Base-by-base conservation (phyloP, 2,329 filamentous ascomycete species). In the Hymenoscyphus infarciens region DNA sequence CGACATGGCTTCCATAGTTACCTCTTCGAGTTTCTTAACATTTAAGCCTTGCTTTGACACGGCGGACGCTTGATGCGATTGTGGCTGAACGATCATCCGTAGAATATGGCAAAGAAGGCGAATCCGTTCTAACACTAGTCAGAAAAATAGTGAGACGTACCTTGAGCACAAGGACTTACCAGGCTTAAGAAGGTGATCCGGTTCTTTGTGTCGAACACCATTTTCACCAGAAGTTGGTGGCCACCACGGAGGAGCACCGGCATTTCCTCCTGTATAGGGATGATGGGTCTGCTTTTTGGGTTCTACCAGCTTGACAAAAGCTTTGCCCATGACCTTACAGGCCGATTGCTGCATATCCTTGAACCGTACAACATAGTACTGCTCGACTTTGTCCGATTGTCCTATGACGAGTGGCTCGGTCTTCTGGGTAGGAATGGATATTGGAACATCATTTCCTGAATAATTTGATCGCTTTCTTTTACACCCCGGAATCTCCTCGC, bases 261-360 rank as follows among this genome's bases (percentile, higher is more conserved):
- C 81, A 55, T 87, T 82, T 35, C 82, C 83, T n/a, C 81, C 80
- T 1, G 86, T 89, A 70, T 92, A 92, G 0, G 89, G 89, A 68
- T 89, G 86, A 19, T 84, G 87, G 0, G 87, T 87, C 74, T 91
- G 89, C 74, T 92, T 92, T 75, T 89, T 91, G 0, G 89, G 89
- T 69, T 90, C 88, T 1, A 92, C 84, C 1, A 85, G 81, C 71
- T 91, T 91, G 63, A 92, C 86, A 84, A 89, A 92, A 11, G 84
- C 87, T 73, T 92, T 92, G 38, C 86, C 86, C 59, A 92, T 86
- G 29, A 87, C 77, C 74, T 92, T 92, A 76, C 87, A 88, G 6
- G 86, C 83, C 1, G 85, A 82, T 69, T 92, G 89, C 69, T 92
- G 88, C 68, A 88, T 83, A 63, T 83, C 82, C 66, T 83, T 84